Evolutionary conservation across 2,329 filamentous ascomycete species (phyloP).

Genomic region (Calonectria hongkongensis): DNA sequence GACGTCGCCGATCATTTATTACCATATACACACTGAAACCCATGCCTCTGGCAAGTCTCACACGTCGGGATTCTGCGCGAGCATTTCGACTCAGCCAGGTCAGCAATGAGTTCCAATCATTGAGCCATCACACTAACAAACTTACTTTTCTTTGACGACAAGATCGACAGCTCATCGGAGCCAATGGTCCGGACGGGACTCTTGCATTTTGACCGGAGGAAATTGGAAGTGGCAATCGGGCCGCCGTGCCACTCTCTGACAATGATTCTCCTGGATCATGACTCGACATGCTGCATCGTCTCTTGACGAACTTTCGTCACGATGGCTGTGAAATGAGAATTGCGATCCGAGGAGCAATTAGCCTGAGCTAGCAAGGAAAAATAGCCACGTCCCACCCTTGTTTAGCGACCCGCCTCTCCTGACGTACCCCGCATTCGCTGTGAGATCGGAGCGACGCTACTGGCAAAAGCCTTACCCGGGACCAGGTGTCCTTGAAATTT

Average conservation of each 20-base stretch:
- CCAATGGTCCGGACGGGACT: not conserved
- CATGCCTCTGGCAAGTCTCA: slow-evolving; percentile 39
- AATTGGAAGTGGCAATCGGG: slow-evolving; percentile 23
- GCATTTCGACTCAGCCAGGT: slow-evolving; percentile 39
- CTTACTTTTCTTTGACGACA: slow-evolving; percentile 40
- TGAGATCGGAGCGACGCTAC: not conserved
- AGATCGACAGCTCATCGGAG: slow-evolving; percentile 42
- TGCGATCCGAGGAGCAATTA: not conserved
- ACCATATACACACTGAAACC: slow-evolving; percentile 42
- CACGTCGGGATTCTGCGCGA: slow-evolving; percentile 38
- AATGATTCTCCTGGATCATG: slow-evolving; percentile 25
- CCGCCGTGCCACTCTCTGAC: not conserved
- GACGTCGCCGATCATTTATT: not conserved
- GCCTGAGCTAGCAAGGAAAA: not conserved
- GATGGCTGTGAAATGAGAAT: slow-evolving; percentile 24
- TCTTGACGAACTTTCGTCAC: not conserved
- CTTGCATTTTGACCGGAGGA: not conserved
- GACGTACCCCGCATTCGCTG: slow-evolving; percentile 11
- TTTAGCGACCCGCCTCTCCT: not conserved
- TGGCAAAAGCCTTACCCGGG: slow-evolving; percentile 24
- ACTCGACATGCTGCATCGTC: slow-evolving; percentile 35
- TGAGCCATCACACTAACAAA: not conserved
- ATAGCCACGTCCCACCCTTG: not conserved
- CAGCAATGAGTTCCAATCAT: not conserved
- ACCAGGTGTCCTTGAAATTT: not conserved